A percentile compares a stretch with the other conserved stretches of the same genome.
phyloP scores from a whole-genome alignment of 73 alveolate genomes.

The Paraurostyla sp. region DNA sequence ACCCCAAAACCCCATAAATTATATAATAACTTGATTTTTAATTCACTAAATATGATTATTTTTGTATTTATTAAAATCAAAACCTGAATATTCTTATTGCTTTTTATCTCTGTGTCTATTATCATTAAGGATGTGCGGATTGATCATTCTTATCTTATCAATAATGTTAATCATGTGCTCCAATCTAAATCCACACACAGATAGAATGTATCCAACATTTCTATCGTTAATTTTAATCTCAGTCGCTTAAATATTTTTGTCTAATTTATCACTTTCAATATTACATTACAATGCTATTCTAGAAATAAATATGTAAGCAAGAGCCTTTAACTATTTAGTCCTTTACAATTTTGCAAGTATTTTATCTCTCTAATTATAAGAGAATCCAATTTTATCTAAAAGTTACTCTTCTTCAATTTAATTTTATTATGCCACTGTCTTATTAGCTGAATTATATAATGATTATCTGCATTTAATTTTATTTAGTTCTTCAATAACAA shows the following conservation, averaged over 20 bases:
- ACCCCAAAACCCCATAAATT: too few relatives aligned
- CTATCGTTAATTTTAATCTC: background rate
- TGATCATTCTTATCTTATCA: conserved; percentile 35
- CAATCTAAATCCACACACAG: conserved; percentile 3
- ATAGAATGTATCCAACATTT: background rate
- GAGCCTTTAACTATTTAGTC: background rate
- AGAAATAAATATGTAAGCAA: background rate
- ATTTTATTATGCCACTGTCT: background rate
- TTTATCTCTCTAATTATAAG: background rate
- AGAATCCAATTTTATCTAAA: background rate
- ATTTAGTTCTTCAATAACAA: background rate
- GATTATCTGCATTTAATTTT: background rate
- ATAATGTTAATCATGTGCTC: conserved; percentile 23
- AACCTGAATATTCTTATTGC: conserved; percentile 9
- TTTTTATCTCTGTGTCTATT: background rate
- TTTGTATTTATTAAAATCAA: conserved; percentile 26
- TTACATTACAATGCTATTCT: conserved; percentile 29
- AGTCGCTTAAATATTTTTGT: background rate
- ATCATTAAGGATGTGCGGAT: conserved; percentile 10
- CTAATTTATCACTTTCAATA: background rate
- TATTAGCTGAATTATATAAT: background rate
- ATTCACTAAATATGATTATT: too few relatives aligned
- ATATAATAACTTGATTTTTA: too few relatives aligned
- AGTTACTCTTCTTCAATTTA: background rate
- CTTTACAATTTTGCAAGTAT: background rate